These are phyloP conservation scores for Carex myosuroides DNA, from an alignment of 176 grass and related monocot genomes.

Conservation along the genomic window DNA sequence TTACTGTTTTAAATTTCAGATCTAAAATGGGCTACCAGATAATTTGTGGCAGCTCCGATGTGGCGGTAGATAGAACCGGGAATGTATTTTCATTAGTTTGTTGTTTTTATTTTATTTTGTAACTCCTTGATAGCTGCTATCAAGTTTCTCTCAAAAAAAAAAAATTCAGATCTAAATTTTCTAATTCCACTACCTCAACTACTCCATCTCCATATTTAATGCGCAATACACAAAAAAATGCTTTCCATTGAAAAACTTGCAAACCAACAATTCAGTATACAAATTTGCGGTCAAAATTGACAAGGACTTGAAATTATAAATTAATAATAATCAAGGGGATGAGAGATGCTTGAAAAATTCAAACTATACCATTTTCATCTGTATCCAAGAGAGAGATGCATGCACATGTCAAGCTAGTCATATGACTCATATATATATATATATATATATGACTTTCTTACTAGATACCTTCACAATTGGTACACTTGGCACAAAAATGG, in stretches of 20 bases:
- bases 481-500: background rate
- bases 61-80: too few species aligned
- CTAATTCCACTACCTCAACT: too few species aligned
- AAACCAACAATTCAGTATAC: background rate
- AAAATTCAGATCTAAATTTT: too few species aligned
- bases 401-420: background rate
- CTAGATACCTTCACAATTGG: background rate
- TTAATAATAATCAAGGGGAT: background rate
- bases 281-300: background rate
- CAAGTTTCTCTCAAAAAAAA: too few species aligned
- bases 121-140: too few species aligned
- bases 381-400: too few species aligned
- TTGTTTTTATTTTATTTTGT: too few species aligned
- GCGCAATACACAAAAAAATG: background rate
- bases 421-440: background rate
- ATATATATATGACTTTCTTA: background rate
- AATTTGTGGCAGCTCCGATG: too few species aligned
- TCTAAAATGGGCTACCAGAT: too few species aligned
- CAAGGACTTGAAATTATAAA: background rate
- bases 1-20: too few species aligned
- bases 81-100: too few species aligned
- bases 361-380: background rate
- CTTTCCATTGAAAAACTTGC: background rate
- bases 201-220: background rate
- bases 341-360: background rate